These are phyloP conservation scores for Solanum chilense DNA, from an alignment of 257 asterid genomes.

Conservation along the genomic window DNA sequence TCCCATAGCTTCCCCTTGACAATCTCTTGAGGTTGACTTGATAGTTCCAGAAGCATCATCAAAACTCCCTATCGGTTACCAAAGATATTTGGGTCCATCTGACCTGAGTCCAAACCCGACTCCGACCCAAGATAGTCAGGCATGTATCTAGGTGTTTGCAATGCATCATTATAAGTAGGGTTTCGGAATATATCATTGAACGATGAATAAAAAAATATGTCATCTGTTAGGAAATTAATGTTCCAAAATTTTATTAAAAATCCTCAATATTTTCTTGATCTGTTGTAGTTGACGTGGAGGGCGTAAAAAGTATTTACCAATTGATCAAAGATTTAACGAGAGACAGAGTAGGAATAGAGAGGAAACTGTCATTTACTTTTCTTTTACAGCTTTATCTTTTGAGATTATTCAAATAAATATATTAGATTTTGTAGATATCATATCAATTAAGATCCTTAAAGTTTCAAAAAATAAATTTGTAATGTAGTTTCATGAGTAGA, in stretches of 20 bases:
- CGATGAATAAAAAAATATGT: conserved; percentile 45
- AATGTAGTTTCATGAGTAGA: too few relatives aligned
- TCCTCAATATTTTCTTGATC: not conserved
- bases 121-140: not conserved
- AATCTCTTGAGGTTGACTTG: too few relatives aligned
- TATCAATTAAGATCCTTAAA: too few relatives aligned
- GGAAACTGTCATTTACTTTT: not conserved
- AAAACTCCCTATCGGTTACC: not conserved
- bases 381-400: too few relatives aligned
- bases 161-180: conserved; percentile 18
- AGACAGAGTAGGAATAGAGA: not conserved
- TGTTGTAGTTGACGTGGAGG: not conserved
- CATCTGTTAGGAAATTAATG: conserved; percentile 24
- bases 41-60: not conserved
- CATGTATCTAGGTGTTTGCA: conserved; percentile 7
- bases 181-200: conserved; percentile 36
- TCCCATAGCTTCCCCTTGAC: too few relatives aligned
- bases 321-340: not conserved
- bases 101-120: too few relatives aligned
- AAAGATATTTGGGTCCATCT: not conserved
- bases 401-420: too few relatives aligned
- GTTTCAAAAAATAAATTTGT: too few relatives aligned
- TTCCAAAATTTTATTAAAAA: not conserved
- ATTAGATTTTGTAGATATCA: too few relatives aligned
- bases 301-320: conserved; percentile 3